Percentiles rank a stretch among this genome's conserved stretches.
Conservation (phyloP, 805 yeast genomes). For the Candida glaebosa region DNA sequence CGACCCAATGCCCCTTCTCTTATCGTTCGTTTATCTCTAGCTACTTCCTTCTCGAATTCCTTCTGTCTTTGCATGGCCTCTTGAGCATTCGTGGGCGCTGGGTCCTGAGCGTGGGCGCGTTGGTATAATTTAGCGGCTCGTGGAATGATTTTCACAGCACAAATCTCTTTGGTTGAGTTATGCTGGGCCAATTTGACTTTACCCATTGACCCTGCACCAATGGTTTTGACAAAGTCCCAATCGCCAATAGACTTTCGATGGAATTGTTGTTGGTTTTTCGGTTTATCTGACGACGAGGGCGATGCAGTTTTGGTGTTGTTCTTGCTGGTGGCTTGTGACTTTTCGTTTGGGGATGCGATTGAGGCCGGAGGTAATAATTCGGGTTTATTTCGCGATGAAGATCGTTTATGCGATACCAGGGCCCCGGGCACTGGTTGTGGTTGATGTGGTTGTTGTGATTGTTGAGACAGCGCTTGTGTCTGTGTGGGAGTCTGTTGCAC, state of each 20-base stretch:
- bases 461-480: not conserved
- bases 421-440: slow-evolving; percentile 7
- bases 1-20: slow-evolving; percentile 95
- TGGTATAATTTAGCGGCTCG: slow-evolving; percentile 78
- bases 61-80: slow-evolving; percentile 61
- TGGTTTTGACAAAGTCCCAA: slow-evolving; percentile 92
- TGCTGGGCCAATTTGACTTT: slow-evolving; percentile 93
- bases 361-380: slow-evolving; percentile 33
- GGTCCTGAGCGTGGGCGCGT: slow-evolving; percentile 65
- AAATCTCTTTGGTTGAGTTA: slow-evolving; percentile 72
- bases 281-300: slow-evolving; percentile 12
- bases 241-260: slow-evolving; percentile 91
- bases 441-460: not conserved
- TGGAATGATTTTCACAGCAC: slow-evolving; percentile 92
- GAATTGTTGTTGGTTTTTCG: slow-evolving; percentile 43
- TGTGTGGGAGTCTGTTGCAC: not conserved
- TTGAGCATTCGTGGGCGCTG: slow-evolving; percentile 57
- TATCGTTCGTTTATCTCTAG: slow-evolving; percentile 86
- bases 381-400: slow-evolving; percentile 11
- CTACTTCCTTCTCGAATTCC: slow-evolving; percentile 76
- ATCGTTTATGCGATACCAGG: slow-evolving; percentile 7
- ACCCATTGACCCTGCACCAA: slow-evolving; percentile 99
- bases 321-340: slow-evolving; percentile 1
- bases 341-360: slow-evolving; percentile 15
- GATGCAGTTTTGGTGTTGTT: slow-evolving; percentile 7